Evolutionary conservation across 345 rosid species (phyloP).

Genomic region (Ceriops zippeliana): DNA sequence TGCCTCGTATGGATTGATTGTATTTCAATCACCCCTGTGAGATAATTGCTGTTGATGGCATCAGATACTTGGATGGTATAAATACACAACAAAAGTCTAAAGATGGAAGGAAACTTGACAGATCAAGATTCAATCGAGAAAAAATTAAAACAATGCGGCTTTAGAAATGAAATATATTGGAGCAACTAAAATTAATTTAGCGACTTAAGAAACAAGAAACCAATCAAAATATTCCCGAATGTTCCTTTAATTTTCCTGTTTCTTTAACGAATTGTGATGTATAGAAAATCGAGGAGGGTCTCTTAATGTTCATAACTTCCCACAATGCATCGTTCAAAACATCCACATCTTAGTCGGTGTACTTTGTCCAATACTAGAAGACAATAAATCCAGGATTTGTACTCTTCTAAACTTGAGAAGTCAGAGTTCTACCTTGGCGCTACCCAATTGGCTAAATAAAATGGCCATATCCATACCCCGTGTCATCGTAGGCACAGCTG

Average conservation of each 20-base stretch:
- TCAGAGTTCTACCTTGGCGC: conserved; percentile 47
- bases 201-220: not conserved
- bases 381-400: not conserved
- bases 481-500: conserved; percentile 68
- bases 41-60: not conserved
- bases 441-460: conserved; percentile 60
- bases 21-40: no score
- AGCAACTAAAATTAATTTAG: no score
- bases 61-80: not conserved
- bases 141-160: not conserved
- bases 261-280: no score
- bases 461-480: conserved; percentile 86
- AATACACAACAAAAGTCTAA: not conserved
- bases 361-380: no score
- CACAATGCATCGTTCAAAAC: no score
- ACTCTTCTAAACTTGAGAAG: conserved; percentile 1
- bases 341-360: no score
- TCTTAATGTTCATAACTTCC: not conserved
- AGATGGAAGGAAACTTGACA: not conserved
- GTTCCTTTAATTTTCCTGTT: no score
- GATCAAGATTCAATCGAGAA: not conserved
- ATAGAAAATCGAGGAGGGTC: not conserved
- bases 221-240: not conserved
- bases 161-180: no score
- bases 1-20: no score